Percentiles rank a stretch among this genome's conserved stretches.
phyloP scores from a whole-genome alignment of 495 filamentous ascomycete species.

The Aspergillus homomorphus region DNA sequence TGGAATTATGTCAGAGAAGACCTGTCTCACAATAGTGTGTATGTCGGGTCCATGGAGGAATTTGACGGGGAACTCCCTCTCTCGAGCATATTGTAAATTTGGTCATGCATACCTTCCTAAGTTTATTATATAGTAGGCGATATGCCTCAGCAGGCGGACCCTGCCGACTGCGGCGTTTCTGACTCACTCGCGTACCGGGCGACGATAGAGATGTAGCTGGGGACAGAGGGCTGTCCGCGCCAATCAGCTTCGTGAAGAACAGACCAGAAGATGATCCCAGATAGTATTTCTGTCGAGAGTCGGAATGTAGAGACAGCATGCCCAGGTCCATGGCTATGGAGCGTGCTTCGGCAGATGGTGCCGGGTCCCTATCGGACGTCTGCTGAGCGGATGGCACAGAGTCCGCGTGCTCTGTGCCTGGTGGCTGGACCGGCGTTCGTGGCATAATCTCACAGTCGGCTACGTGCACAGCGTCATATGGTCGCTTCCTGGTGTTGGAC shows the following conservation, averaged over 20 bases:
- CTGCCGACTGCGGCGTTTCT: background rate
- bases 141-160: slow-evolving; percentile 7
- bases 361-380: background rate
- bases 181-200: background rate
- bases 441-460: background rate
- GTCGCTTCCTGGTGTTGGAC: slow-evolving; percentile 11
- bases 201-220: background rate
- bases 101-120: slow-evolving; percentile 14
- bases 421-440: background rate
- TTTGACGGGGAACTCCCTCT: background rate
- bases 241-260: slow-evolving; percentile 38
- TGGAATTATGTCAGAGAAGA: background rate
- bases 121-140: slow-evolving; percentile 12
- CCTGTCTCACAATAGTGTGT: no score
- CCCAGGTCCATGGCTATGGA: slow-evolving; percentile 26
- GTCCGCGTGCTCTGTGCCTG: background rate
- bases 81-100: background rate
- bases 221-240: slow-evolving; percentile 17
- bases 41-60: no score
- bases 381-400: background rate
- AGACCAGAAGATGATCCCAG: slow-evolving; percentile 38
- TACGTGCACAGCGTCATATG: slow-evolving; percentile 5
- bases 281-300: slow-evolving; percentile 28
- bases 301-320: slow-evolving; percentile 27
- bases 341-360: slow-evolving; percentile 22